Base-by-base conservation (phyloP, 2,329 filamentous ascomycete genomes). In the Xylaria sp. region DNA sequence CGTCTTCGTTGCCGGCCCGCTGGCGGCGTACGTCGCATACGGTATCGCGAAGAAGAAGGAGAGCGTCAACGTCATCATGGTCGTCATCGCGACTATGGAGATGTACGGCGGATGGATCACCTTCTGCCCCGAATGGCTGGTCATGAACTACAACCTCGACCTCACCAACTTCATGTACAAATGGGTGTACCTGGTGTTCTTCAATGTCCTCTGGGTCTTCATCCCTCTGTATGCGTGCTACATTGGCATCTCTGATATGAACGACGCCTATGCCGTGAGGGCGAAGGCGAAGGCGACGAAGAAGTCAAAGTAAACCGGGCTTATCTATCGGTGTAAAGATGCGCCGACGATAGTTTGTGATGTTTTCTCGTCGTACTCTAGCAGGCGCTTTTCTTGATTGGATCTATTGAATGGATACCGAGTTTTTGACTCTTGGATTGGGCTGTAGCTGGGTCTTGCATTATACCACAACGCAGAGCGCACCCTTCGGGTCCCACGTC, bases 91-190 rank as follows among this genome's bases (percentile, higher is more conserved):
- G 25, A 89, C 86, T 3, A 85, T 83, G 58, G 87, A 90, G 79
- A 69, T 90, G 5, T 90, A 90, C 67, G 87, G 87, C 66, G 85
- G 87, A 17, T 90, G 87, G 76, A 89, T 90, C 84, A 90, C 87
- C 0, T 90, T 90, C 72, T 87, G 84, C 74, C 87, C 87, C 11
- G 87, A 90, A 75, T 90, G 87, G 87, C 76, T 90, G 11, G 84
- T 81, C 2, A 82, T 81, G 53, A 89, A 82, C 71, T 71, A 81
- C 65, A 88, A 87, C 71, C 82, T 90, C 61, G 85, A 89, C 72
- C 80, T 80, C 17, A 86, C 81, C 76, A 90, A 89, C 75, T 88
- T 85, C 68, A 87, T 90, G 85, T 88, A 87, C 69, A 77, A 83
- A 65, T 90, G 87, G 87, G 78, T 89, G 13, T 90, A 89, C 67